Base-by-base conservation (phyloP, 495 filamentous ascomycete genomes). In the Trichoderma orchidacearum region DNA sequence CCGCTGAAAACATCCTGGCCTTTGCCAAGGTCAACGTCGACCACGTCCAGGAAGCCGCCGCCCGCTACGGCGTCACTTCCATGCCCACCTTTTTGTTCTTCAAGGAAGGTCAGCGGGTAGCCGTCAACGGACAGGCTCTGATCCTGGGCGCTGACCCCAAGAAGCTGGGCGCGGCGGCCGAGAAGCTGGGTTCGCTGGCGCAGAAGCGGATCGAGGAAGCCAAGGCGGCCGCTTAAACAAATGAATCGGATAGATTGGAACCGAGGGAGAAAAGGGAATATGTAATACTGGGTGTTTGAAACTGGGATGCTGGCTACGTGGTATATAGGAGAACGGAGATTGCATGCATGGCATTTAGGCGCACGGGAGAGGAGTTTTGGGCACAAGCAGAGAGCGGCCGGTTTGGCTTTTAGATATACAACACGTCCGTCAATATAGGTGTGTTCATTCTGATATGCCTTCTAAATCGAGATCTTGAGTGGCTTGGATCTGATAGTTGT, bases 81-180 rank as follows among this genome's bases (percentile, higher is more conserved):
- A 83, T 89, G 78, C 90, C 90, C 0, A 90, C 87, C 31, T 94
- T 96, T 73, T 70, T 95, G 53, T 81, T 95, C 62, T 87, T 96
- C 74, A 84, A 89, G 67, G 80, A 85, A 54, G 81, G 84, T 57
- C 70, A 79, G 56, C 76, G 82, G 55, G 79, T 82, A 56, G 53
- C 53, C n/a, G 53, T 54, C 53, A 54, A 54, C 18, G 53, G 53
- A 53, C 85, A 86, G 59, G 88, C 54, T 2, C 50, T 62, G 58
- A 67, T 74, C 32, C 64, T 60, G 28, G 72, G 72, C 32, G 72
- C 71, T 7, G 68, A 75, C 48, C 66, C 68, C 7, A 35, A 36
- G 25, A 55, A 53, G 17, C 59, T 76, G 23, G 30, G 56, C 3
- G 62, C 63, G 12, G 58, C 70, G 1, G 70, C 61, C 1, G 63